phyloP scores from a whole-genome alignment of 805 yeast species.

The Cyberlindnera bimundalis region DNA sequence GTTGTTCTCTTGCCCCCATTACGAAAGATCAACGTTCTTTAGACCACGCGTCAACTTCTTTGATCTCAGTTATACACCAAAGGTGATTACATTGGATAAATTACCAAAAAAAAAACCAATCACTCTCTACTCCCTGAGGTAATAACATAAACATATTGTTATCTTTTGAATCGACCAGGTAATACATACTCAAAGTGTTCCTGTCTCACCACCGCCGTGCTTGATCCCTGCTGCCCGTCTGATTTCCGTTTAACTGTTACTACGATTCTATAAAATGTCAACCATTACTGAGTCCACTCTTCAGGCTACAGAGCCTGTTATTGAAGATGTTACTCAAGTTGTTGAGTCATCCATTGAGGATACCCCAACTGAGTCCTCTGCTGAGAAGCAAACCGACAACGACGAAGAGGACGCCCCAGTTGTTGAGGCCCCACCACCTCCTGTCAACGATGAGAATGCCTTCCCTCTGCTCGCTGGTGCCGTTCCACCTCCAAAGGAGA shows the following conservation, averaged over 20 bases:
- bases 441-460: slow-evolving; percentile 50
- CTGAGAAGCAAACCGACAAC: neutral
- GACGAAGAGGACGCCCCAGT: slow-evolving; percentile 9
- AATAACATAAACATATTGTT: neutral
- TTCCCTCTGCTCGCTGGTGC: slow-evolving; percentile 63
- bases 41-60: slow-evolving; percentile 6
- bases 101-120: neutral
- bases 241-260: slow-evolving; percentile 4
- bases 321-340: neutral
- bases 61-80: slow-evolving; percentile 3
- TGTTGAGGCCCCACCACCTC: slow-evolving; percentile 30
- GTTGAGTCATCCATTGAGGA: neutral
- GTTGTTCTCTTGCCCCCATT: neutral
- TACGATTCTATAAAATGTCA: slow-evolving; percentile 4
- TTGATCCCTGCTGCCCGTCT: slow-evolving; percentile 12
- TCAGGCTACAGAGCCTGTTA: slow-evolving; percentile 4
- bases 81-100: no score
- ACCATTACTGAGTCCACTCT: neutral
- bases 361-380: neutral
- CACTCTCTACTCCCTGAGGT: no score
- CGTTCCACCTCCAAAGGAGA: slow-evolving; percentile 1
- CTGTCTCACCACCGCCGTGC: neutral
- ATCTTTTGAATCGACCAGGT: neutral
- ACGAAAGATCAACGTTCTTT: slow-evolving; percentile 4
- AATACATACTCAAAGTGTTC: neutral